Evolutionary conservation across 192 early-diverging fungal genomes (phyloP), one percentile per base, ranked within the genome.

Genomic region (Oehlia diaphana): DNA sequence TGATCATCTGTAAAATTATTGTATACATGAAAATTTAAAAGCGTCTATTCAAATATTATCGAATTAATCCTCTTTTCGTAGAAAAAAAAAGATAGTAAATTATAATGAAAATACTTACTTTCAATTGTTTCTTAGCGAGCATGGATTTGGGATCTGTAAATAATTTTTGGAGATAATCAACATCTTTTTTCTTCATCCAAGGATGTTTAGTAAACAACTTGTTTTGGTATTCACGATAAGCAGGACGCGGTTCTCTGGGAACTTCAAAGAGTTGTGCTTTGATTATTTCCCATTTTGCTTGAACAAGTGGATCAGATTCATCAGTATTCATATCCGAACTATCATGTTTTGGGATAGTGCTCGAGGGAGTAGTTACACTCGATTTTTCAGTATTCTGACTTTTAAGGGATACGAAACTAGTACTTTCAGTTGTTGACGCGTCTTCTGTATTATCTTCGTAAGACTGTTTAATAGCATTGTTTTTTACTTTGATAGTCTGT

Each of bases 141-240:
- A 26, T 10, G 2, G 71, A 72, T 50, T 72, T 53, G 3, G 71
- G 13, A 16, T 72, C 28, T 8, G 71, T 50, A 16, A 31, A 37
- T 50, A 72, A 28, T 26, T 72, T 53, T 19, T 47, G 42, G 6
- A 72, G 28, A 49, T 72, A 72, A 50, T 72, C 47, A 31, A 72
- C 53, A 16, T 72, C 71, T 72, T 50, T 72, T 26, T 72, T 72
- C 28, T 47, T 72, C 71, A 72, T 72, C 71, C 71, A 72, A 28
- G 71, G 71, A 28, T 13, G 71, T 72, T 16, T 53, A 49, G 13
- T 14, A n/a, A 72, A 23, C 4, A 72, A 13, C 28, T 72, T 72
- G 23, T 53, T 26, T 28, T 28, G 44, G 58, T 72, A 72, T 47
- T 72, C 44, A 21, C 47, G 44, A 21, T 72, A 72, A 21, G 42